Evolutionary conservation across 371 early-diverging fungal genomes (phyloP).

Genomic region (Coemansia sp.): DNA sequence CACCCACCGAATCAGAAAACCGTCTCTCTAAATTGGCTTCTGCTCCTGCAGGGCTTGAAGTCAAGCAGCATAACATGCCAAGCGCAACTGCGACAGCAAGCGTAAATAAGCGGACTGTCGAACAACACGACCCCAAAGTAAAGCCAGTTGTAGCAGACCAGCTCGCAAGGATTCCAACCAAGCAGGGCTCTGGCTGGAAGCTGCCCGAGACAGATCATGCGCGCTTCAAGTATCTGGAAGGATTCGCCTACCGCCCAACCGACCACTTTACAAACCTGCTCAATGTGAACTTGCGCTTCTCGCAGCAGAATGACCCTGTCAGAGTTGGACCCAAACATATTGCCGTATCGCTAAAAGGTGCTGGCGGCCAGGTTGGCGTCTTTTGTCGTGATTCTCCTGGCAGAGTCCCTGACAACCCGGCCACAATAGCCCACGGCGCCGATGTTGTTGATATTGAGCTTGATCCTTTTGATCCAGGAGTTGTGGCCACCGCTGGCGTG

Average conservation of each 20-base stretch:
- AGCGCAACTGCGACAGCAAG: background rate
- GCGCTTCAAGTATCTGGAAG: constrained; percentile 68
- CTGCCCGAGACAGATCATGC: constrained; percentile 33
- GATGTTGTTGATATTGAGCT: constrained; percentile 63
- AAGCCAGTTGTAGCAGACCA: background rate
- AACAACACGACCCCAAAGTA: too few relatives aligned
- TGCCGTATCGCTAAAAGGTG: constrained; percentile 70
- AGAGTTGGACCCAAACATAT: constrained; percentile 63
- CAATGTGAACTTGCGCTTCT: constrained; percentile 61
- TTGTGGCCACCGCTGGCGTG: constrained; percentile 64
- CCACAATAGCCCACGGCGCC: constrained; percentile 60
- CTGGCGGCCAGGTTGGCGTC: constrained; percentile 79
- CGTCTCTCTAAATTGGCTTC: too few relatives aligned
- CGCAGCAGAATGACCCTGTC: constrained; percentile 66
- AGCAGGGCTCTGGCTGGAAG: background rate
- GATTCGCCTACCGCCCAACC: constrained; percentile 62
- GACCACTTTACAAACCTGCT: constrained; percentile 65
- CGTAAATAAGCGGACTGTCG: too few relatives aligned
- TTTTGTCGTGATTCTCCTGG: constrained; percentile 64
- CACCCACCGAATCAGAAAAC: too few relatives aligned
- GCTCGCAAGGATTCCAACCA: background rate
- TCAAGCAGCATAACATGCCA: background rate
- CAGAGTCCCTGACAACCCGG: constrained; percentile 64
- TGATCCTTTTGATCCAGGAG: constrained; percentile 65
- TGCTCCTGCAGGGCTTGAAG: background rate